Conservation (phyloP, 345 rosid species). For the Anacardium occidentale region DNA sequence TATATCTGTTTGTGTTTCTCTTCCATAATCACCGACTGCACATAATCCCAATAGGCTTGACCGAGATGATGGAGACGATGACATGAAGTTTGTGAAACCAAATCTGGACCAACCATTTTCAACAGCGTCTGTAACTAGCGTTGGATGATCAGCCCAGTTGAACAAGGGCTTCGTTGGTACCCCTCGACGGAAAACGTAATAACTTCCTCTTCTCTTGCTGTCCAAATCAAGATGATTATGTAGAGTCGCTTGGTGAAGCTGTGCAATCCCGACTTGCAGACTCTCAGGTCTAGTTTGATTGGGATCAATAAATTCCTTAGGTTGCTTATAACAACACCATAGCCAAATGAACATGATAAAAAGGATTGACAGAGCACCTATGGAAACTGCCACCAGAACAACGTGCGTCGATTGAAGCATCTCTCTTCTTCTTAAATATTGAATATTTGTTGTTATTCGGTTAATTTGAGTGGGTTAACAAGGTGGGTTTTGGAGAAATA, state of each 20-base stretch:
- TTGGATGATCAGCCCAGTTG: slow-evolving; percentile 77
- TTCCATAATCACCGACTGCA: slow-evolving; percentile 41
- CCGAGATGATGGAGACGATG: slow-evolving; percentile 38
- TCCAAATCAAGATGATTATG: slow-evolving; percentile 45
- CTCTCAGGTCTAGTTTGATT: slow-evolving; percentile 24
- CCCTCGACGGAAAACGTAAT: slow-evolving; percentile 50
- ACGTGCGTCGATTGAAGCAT: slow-evolving; percentile 43
- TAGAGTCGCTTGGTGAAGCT: slow-evolving; percentile 51
- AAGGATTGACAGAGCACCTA: slow-evolving; percentile 26
- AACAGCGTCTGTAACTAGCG: slow-evolving; percentile 63
- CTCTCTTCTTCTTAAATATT: slow-evolving; percentile 18
- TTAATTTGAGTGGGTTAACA: not conserved
- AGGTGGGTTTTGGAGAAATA: not conserved
- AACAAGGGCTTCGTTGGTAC: slow-evolving; percentile 45
- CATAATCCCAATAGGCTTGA: slow-evolving; percentile 56
- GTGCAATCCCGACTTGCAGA: slow-evolving; percentile 54
- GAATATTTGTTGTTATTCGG: not conserved
- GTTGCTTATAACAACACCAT: slow-evolving; percentile 32
- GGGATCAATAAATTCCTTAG: slow-evolving; percentile 14
- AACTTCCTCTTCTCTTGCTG: slow-evolving; percentile 49
- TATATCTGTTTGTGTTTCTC: slow-evolving; percentile 51
- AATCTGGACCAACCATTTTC: slow-evolving; percentile 92
- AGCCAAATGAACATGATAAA: slow-evolving; percentile 43
- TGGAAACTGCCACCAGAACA: slow-evolving; percentile 31
- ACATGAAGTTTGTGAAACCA: slow-evolving; percentile 51